phyloP scores from a whole-genome alignment of 2,329 filamentous ascomycete species.

The Trichophyton benhamiae region DNA sequence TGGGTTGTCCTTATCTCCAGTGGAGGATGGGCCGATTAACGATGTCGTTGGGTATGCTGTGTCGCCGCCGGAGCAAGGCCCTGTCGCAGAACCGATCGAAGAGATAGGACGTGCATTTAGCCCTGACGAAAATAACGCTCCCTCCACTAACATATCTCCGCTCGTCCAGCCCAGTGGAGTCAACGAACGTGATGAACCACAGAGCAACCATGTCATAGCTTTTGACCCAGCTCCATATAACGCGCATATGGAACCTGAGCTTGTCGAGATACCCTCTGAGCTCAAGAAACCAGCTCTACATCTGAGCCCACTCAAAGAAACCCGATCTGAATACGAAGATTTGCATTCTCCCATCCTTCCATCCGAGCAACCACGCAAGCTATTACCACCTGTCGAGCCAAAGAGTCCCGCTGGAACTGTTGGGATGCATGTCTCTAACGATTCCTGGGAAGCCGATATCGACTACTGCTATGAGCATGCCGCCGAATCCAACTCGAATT shows the following conservation, averaged over 20 bases:
- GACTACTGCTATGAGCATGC: conserved; percentile 52
- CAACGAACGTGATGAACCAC: conserved; percentile 34
- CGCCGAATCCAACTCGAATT: conserved; percentile 48
- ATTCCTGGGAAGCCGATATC: conserved; percentile 51
- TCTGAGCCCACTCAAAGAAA: background rate
- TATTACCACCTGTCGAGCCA: background rate
- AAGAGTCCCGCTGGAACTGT: background rate
- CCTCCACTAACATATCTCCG: conserved; percentile 28
- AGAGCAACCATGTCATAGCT: conserved; percentile 21
- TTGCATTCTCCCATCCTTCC: conserved; percentile 8
- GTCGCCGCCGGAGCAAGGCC: conserved; percentile 14
- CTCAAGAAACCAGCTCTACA: background rate
- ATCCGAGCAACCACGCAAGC: background rate
- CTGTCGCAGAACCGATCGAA: conserved; percentile 21
- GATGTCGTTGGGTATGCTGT: background rate
- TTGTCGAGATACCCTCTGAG: background rate
- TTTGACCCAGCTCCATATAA: conserved; percentile 4
- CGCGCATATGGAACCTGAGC: background rate
- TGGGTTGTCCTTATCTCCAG: conserved; percentile 21
- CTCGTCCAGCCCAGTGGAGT: conserved; percentile 34
- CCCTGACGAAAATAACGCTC: conserved; percentile 31
- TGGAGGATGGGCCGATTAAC: conserved; percentile 19
- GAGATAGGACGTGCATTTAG: conserved; percentile 30
- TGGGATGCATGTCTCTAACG: background rate
- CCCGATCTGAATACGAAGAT: background rate